Evolutionary conservation across 192 early-diverging fungal genomes (phyloP).

Genomic region (Jimgerdemannia flammicorona): DNA sequence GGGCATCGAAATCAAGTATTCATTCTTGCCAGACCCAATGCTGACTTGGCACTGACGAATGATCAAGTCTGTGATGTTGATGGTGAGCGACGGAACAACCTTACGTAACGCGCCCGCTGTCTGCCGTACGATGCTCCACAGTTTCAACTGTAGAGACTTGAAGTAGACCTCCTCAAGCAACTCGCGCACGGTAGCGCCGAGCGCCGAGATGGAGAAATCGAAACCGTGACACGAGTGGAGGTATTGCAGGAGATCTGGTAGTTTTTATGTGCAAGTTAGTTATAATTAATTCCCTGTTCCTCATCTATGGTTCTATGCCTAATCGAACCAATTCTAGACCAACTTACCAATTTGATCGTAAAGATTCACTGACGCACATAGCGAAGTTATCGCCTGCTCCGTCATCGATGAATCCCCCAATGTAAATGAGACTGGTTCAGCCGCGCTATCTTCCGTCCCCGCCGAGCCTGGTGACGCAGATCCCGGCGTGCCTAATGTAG

Average conservation of each 20-base stretch:
- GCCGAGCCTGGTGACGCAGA: background rate
- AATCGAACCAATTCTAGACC: too few species aligned
- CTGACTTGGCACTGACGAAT: conserved; percentile 75
- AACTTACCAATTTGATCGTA: conserved; percentile 65
- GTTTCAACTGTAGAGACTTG: conserved; percentile 65
- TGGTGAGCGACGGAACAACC: conserved; percentile 69
- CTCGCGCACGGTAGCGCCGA: conserved; percentile 51
- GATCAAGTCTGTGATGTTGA: conserved; percentile 77
- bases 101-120: conserved; percentile 73
- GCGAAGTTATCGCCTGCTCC: conserved; percentile 51
- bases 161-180: conserved; percentile 81
- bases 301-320: too few species aligned
- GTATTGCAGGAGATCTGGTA: conserved; percentile 69
- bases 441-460: too few species aligned
- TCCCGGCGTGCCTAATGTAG: background rate
- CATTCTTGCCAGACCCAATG: conserved; percentile 65
- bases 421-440: conserved; percentile 45
- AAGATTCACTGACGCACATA: conserved; percentile 62
- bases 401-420: conserved; percentile 62
- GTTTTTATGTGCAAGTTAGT: background rate
- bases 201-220: conserved; percentile 47
- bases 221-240: conserved; percentile 62
- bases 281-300: background rate
- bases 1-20: conserved; percentile 67
- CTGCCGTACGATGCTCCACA: conserved; percentile 83